phyloP scores from a whole-genome alignment of 2,329 filamentous ascomycete genomes.

The Dryadomyces quercivorus region DNA sequence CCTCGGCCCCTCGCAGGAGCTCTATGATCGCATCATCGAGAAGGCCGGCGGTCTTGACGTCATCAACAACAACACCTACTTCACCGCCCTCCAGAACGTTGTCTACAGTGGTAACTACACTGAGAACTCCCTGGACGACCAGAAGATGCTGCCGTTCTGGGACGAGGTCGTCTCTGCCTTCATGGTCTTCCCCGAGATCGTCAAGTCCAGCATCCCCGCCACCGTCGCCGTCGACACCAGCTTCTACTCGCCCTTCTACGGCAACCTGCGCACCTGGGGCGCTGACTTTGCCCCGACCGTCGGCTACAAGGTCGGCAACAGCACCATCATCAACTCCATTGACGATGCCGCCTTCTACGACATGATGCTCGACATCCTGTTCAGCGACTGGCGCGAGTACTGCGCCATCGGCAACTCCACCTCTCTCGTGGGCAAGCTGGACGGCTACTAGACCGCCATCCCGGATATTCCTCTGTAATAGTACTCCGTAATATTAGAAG shows the following conservation, averaged over 20 bases:
- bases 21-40: constrained; percentile 4
- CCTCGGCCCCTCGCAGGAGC: constrained; percentile 5
- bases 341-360: constrained; percentile 2
- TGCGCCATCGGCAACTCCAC: not conserved
- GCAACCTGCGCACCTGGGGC: constrained; percentile 5
- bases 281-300: constrained; percentile 3
- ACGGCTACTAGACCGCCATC: constrained; percentile 3
- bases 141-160: constrained; percentile 6
- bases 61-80: constrained; percentile 7
- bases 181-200: constrained; percentile 4
- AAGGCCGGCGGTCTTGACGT: constrained; percentile 3
- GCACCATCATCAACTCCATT: constrained; percentile 1
- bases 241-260: constrained; percentile 7
- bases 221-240: constrained; percentile 4
- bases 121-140: not conserved
- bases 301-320: constrained; percentile 2
- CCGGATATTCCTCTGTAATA: not conserved
- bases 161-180: constrained; percentile 6
- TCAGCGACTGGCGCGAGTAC: constrained; percentile 4
- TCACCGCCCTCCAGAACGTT: constrained; percentile 1
- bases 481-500: no score
- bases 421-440: not conserved
- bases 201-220: constrained; percentile 1
- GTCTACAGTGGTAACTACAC: constrained; percentile 7
- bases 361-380: constrained; percentile 4